These are phyloP conservation scores for Dillenia turbinata DNA, from an alignment of 164 flowering plant genomes.

Conservation along the genomic window DNA sequence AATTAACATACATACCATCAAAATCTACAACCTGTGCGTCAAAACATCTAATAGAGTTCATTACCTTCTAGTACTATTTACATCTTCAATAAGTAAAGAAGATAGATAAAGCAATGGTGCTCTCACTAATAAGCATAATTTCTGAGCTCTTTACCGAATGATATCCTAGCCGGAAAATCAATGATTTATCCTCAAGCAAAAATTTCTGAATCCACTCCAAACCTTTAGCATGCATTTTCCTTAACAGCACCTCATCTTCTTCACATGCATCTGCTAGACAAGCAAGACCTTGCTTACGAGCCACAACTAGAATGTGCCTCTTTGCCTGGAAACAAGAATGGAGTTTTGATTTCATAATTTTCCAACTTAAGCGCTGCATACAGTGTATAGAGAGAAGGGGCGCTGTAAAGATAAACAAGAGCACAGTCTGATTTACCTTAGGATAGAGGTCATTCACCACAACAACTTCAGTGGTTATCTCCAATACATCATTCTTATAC, in stretches of 20 bases:
- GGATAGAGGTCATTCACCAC: slow-evolving; percentile 82
- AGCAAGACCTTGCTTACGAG: slow-evolving; percentile 71
- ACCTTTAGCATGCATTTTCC: slow-evolving; percentile 67
- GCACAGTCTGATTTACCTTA: slow-evolving; percentile 37
- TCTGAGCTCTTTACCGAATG: slow-evolving; percentile 59
- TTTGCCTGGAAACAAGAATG: slow-evolving; percentile 47
- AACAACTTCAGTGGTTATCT: slow-evolving; percentile 57
- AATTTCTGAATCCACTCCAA: slow-evolving; percentile 64
- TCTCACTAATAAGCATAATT: too few relatives aligned
- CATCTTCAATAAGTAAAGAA: too few relatives aligned
- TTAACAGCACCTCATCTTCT: slow-evolving; percentile 61
- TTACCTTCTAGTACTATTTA: too few relatives aligned
- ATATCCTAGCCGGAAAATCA: slow-evolving; percentile 84
- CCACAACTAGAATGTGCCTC: slow-evolving; percentile 67
- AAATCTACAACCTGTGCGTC: background rate
- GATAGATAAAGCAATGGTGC: too few relatives aligned
- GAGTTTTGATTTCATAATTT: background rate
- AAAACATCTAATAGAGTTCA: background rate
- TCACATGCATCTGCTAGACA: slow-evolving; percentile 53
- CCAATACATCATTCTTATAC: slow-evolving; percentile 51
- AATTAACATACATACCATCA: too few relatives aligned
- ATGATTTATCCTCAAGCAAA: slow-evolving; percentile 50
- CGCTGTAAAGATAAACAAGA: background rate
- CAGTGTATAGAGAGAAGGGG: slow-evolving; percentile 8
- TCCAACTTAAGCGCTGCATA: background rate